Evolutionary conservation across 352 stramenopile genomes (phyloP), one percentile per base, ranked within the genome.

Genomic region (Phytopythium ostracodes): DNA sequence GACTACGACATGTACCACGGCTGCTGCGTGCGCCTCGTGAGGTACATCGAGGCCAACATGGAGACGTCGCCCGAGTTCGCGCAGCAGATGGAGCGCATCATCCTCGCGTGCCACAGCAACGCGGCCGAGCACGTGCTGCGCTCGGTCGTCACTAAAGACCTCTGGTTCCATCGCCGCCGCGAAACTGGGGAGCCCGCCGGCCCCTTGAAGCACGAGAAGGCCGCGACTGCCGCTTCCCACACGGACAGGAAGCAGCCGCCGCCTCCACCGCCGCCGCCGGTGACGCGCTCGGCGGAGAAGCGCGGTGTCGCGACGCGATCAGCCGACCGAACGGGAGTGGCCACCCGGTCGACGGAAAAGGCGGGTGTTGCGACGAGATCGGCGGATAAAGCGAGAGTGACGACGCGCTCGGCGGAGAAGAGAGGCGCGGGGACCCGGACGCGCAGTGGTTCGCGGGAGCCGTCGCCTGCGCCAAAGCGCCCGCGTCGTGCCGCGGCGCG

Each of bases 1-100:
- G 75, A 77, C 62, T 90, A 90, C 62, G 77, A 92, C 36, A 35
- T 68, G 22, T 90, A 85, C 67, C 78, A 84, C 66, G 66, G 43
- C 25, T 77, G 72, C 63, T 92, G 83, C 72, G 67, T 75, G 51
- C 76, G 68, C 17, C 64, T 92, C 47, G 79, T 89, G 44, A 40
- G 67, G 56, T 92, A 88, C 65, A 89, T 92, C 55, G 35, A 66
- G 31, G 65, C 71, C 29, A 75, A 88, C 71, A 89, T 92, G 81
- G 65, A 75, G 47, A 84, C 71, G 42, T 88, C 81, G 43, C 59
- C 69, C 33, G 77, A 79, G 54, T 89, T 89, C 61, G 59, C 44
- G 15, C 61, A 77, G 68, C 77, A 89, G 58, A 89, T 89, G 79
- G 79, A 87, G 52, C 79, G 79, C 60, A 75, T 89, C 59, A 87